These are phyloP conservation scores for Gigaspora rosea DNA, from an alignment of 192 early-diverging fungal species.

Conservation along the genomic window DNA sequence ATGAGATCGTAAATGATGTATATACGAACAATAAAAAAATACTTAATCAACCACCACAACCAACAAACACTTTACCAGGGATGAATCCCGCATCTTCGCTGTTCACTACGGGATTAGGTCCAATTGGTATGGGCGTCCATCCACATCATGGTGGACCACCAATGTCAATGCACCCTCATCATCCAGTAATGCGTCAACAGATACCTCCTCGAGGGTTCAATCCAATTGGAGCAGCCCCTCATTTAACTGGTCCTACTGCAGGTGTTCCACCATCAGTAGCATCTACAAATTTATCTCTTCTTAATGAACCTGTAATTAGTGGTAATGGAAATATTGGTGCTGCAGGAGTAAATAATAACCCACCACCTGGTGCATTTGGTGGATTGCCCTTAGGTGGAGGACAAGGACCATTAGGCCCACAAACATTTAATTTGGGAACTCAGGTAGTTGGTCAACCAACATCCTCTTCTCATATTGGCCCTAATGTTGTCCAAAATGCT, in stretches of 20 bases:
- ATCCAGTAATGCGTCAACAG: conserved; percentile 25
- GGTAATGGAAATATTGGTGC: conserved; percentile 13
- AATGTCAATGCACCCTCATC: conserved; percentile 29
- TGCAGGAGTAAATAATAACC: not conserved
- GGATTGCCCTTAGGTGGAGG: conserved; percentile 28
- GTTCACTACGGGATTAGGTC: conserved; percentile 22
- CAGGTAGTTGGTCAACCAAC: conserved; percentile 37
- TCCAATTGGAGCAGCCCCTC: conserved; percentile 18
- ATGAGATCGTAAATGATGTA: conserved; percentile 29
- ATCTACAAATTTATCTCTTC: conserved; percentile 25
- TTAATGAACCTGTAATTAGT: conserved; percentile 29
- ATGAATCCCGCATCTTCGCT: conserved; percentile 30
- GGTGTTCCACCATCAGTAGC: conserved; percentile 22
- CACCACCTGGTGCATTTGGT: conserved; percentile 35
- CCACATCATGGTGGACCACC: conserved; percentile 29
- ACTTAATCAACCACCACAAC: conserved; percentile 25
- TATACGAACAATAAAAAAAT: conserved; percentile 34
- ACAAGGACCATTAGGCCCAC: conserved; percentile 29
- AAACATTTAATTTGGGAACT: conserved; percentile 30
- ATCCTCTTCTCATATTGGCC: conserved; percentile 35
- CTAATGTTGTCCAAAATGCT: conserved; percentile 38
- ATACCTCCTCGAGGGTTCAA: conserved; percentile 31
- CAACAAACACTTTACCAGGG: conserved; percentile 32
- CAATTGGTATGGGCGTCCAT: conserved; percentile 23
- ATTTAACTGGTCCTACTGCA: conserved; percentile 21